phyloP scores from a whole-genome alignment of 2,329 filamentous ascomycete species.

The Aspergillus fructus region DNA sequence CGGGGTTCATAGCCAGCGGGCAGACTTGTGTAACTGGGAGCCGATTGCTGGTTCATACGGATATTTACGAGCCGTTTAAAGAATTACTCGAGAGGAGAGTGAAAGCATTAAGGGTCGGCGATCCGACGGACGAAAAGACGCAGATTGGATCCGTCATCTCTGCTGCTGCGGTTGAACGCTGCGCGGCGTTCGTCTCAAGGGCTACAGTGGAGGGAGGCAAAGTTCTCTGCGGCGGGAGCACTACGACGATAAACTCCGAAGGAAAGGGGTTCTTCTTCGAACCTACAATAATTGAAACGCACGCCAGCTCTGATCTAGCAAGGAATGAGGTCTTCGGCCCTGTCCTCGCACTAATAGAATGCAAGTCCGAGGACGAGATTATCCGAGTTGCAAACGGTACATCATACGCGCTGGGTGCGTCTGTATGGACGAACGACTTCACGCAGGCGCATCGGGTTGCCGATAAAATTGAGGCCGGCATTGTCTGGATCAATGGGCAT shows the following conservation, averaged over 20 bases:
- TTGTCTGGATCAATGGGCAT: conserved; percentile 55
- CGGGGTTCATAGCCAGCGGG: conserved; percentile 53
- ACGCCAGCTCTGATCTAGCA: conserved; percentile 25
- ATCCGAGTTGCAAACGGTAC: conserved; percentile 50
- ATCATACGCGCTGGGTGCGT: conserved; percentile 52
- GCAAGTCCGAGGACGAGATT: conserved; percentile 49
- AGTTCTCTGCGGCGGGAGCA: conserved; percentile 48
- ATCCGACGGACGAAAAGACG: conserved; percentile 55
- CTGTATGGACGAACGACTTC: conserved; percentile 53
- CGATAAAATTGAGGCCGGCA: conserved; percentile 49
- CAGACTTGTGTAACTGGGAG: conserved; percentile 59
- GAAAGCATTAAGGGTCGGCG: conserved; percentile 56
- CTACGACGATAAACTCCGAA: conserved; percentile 45
- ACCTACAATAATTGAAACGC: conserved; percentile 43
- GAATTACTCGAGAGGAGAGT: conserved; percentile 48
- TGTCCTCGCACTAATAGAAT: conserved; percentile 50
- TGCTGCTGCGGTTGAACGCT: conserved; percentile 39
- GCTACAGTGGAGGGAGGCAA: conserved; percentile 42
- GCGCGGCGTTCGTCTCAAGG: conserved; percentile 23
- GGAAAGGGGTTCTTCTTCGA: conserved; percentile 52
- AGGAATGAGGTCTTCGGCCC: conserved; percentile 52
- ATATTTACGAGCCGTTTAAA: conserved; percentile 42
- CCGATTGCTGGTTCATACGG: conserved; percentile 52
- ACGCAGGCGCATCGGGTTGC: conserved; percentile 50
- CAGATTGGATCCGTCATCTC: conserved; percentile 67